Evolutionary conservation across 345 rosid genomes (phyloP).

Genomic region (Capsella bursapastoris): DNA sequence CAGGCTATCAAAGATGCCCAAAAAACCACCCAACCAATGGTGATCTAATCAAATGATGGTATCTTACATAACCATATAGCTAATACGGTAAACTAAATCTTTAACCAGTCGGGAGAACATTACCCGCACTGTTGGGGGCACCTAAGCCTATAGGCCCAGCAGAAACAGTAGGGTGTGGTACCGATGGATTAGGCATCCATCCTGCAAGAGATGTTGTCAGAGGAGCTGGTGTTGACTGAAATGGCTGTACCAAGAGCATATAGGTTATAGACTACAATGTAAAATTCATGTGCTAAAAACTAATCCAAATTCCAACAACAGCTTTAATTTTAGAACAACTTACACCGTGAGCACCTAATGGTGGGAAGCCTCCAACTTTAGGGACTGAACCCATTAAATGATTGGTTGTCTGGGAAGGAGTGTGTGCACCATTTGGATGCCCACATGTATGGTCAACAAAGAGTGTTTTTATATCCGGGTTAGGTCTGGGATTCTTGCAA

Average conservation of each 20-base stretch:
- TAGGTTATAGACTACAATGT: background rate
- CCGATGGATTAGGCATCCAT: conserved; percentile 61
- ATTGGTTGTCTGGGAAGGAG: conserved; percentile 57
- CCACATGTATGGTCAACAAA: conserved; percentile 59
- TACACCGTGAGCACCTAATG: conserved; percentile 58
- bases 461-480: conserved; percentile 59
- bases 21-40: background rate
- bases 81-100: conserved; percentile 4
- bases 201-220: conserved; percentile 59
- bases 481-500: conserved; percentile 60
- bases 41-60: conserved; percentile 4
- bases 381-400: conserved; percentile 55
- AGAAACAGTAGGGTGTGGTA: conserved; percentile 49
- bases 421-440: conserved; percentile 53
- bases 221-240: conserved; percentile 55
- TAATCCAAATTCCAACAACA: conserved; percentile 25
- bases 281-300: background rate
- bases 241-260: conserved; percentile 47
- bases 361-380: conserved; percentile 58
- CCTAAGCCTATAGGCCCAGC: conserved; percentile 53
- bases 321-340: conserved; percentile 33
- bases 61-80: background rate
- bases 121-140: conserved; percentile 52
- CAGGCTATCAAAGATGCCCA: conserved; percentile 14
- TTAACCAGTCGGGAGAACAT: conserved; percentile 13